Evolutionary conservation across 177 flowering plant genomes (phyloP).

Genomic region (Vitis hybrid): DNA sequence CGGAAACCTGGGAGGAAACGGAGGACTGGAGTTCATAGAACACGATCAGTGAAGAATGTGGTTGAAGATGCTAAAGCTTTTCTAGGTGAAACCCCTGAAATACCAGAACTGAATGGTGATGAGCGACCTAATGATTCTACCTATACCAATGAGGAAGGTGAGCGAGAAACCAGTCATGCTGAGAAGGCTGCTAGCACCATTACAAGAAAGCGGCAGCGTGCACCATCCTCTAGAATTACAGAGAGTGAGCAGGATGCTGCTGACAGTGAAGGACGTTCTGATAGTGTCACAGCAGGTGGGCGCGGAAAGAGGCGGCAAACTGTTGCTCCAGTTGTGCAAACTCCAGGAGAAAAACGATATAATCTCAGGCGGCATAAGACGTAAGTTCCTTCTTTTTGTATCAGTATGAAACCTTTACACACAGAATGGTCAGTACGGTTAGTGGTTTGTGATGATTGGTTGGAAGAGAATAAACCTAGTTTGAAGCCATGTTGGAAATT

Average conservation of each 20-base stretch:
- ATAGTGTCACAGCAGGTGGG: slow-evolving; percentile 57
- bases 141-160: slow-evolving; percentile 34
- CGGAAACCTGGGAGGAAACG: slow-evolving; percentile 22
- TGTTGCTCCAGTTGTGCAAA: slow-evolving; percentile 34
- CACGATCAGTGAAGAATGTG: slow-evolving; percentile 62
- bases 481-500: neutral
- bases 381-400: slow-evolving; percentile 39
- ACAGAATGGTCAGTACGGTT: slow-evolving; percentile 7
- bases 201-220: slow-evolving; percentile 47
- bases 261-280: slow-evolving; percentile 60
- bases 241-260: slow-evolving; percentile 54
- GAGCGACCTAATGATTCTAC: slow-evolving; percentile 30
- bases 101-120: slow-evolving; percentile 17
- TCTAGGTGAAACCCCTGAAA: slow-evolving; percentile 38
- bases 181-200: slow-evolving; percentile 21
- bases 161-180: slow-evolving; percentile 30
- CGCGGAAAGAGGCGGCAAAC: slow-evolving; percentile 68
- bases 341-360: slow-evolving; percentile 65
- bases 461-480: neutral
- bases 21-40: slow-evolving; percentile 37
- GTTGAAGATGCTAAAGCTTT: slow-evolving; percentile 59
- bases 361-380: slow-evolving; percentile 67
- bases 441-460: neutral
- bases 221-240: slow-evolving; percentile 34
- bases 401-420: neutral